Evolutionary conservation across 805 yeast species (phyloP).

Genomic region (Yarrowia yakushimensis): DNA sequence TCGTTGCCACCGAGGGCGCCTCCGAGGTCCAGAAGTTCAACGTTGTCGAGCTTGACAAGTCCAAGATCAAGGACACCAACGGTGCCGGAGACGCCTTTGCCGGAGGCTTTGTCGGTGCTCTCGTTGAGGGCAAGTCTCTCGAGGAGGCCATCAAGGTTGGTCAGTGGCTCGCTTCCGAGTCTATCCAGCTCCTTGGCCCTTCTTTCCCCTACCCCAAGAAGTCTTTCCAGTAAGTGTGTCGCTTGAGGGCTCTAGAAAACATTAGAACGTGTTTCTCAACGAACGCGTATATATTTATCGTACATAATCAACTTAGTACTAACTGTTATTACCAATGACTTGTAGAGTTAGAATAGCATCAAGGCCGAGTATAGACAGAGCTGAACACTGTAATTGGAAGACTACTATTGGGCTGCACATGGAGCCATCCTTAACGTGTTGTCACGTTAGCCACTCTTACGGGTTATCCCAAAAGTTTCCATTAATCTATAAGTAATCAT

Average conservation of each 20-base stretch:
- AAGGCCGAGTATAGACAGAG: too few relatives aligned
- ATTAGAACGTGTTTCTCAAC: conserved; percentile 23
- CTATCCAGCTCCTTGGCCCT: conserved; percentile 93
- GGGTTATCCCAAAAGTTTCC: background rate
- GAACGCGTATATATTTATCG: conserved; percentile 24
- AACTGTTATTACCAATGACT: background rate
- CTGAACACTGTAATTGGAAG: too few relatives aligned
- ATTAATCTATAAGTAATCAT: background rate
- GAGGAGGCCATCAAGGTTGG: conserved; percentile 69
- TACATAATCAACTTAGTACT: conserved; percentile 25
- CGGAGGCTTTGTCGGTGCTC: conserved; percentile 88
- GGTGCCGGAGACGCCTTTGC: conserved; percentile 99
- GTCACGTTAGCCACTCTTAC: too few relatives aligned
- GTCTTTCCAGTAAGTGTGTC: background rate
- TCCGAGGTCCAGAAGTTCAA: conserved; percentile 53
- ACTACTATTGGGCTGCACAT: too few relatives aligned
- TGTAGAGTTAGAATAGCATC: too few relatives aligned
- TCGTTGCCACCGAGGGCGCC: conserved; percentile 60
- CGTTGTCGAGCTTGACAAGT: conserved; percentile 66
- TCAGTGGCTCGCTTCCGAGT: conserved; percentile 92
- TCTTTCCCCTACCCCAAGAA: conserved; percentile 78
- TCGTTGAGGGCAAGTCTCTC: conserved; percentile 67
- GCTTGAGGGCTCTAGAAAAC: background rate
- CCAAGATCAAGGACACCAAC: conserved; percentile 82
- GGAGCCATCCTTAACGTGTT: too few relatives aligned